These are phyloP conservation scores for Candida germanica DNA, from an alignment of 805 yeast species.

Conservation along the genomic window DNA sequence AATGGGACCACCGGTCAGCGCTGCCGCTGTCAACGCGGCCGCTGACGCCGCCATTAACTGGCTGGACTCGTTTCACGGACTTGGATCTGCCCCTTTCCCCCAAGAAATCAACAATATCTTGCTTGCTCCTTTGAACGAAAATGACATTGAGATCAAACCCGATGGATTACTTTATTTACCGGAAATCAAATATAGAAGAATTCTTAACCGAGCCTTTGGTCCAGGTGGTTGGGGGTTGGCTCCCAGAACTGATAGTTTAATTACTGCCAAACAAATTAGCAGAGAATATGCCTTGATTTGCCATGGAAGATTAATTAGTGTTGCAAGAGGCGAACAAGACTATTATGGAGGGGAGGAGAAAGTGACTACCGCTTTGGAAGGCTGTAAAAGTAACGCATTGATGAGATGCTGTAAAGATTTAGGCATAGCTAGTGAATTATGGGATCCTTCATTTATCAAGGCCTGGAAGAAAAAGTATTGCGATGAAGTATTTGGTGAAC, in stretches of 20 bases:
- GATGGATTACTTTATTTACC: conserved; percentile 92
- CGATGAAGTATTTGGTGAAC: conserved; percentile 83
- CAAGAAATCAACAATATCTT: conserved; percentile 58
- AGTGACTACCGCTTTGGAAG: conserved; percentile 93
- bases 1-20: conserved; percentile 1
- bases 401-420: conserved; percentile 98
- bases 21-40: too few species aligned
- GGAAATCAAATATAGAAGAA: conserved; percentile 91
- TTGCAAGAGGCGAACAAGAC: conserved; percentile 95
- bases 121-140: conserved; percentile 55
- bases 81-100: conserved; percentile 76
- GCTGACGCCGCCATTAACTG: conserved; percentile 50
- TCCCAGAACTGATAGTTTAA: conserved; percentile 81
- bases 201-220: conserved; percentile 87
- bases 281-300: conserved; percentile 89
- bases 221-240: conserved; percentile 99
- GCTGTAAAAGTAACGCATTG: conserved; percentile 92
- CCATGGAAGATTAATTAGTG: conserved; percentile 82
- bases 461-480: conserved; percentile 48
- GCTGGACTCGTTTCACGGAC: conserved; percentile 84
- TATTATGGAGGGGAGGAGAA: conserved; percentile 79
- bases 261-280: conserved; percentile 72
- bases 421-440: conserved; percentile 93
- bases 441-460: conserved; percentile 93
- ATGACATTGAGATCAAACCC: conserved; percentile 90